A percentile compares a stretch with the other conserved stretches of the same genome.
Conservation (phyloP, 2,329 filamentous ascomycete species). For the Clathrospora elynae region DNA sequence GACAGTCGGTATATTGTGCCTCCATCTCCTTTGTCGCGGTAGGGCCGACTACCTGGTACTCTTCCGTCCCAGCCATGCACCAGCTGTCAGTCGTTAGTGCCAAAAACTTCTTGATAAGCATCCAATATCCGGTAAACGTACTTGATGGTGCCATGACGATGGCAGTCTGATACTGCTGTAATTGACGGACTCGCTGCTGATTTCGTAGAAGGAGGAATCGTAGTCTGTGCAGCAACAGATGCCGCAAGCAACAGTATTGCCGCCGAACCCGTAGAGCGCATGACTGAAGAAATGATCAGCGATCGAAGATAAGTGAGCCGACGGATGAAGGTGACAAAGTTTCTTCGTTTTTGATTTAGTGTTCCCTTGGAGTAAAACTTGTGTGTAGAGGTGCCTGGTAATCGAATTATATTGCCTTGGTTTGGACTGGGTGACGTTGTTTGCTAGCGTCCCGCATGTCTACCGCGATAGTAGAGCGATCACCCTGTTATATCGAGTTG, state of each 20-base stretch:
- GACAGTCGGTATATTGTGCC: slow-evolving; percentile 67
- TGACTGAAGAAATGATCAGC: slow-evolving; percentile 21
- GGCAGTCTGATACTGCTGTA: slow-evolving; percentile 60
- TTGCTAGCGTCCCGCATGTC: no score
- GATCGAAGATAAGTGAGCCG: slow-evolving; percentile 7
- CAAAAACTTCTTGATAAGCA: neutral
- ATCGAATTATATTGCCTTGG: no score
- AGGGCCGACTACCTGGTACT: slow-evolving; percentile 55
- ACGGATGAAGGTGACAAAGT: no score
- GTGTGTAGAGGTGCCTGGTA: no score
- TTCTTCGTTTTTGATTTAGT: no score
- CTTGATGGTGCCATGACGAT: slow-evolving; percentile 55
- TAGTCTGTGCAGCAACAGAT: slow-evolving; percentile 24
- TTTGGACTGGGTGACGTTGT: no score
- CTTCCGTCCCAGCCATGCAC: slow-evolving; percentile 52
- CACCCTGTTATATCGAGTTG: slow-evolving; percentile 27
- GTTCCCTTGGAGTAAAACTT: no score
- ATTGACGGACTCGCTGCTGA: slow-evolving; percentile 27
- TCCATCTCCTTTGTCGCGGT: slow-evolving; percentile 64
- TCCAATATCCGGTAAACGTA: slow-evolving; percentile 34
- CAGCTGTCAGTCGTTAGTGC: slow-evolving; percentile 41
- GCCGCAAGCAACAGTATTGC: slow-evolving; percentile 14
- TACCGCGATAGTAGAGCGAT: slow-evolving; percentile 12
- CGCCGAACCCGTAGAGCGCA: slow-evolving; percentile 4
- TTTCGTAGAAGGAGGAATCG: slow-evolving; percentile 12